Conservation (phyloP, 2,329 filamentous ascomycete genomes). For the Alternaria incomplexa region DNA sequence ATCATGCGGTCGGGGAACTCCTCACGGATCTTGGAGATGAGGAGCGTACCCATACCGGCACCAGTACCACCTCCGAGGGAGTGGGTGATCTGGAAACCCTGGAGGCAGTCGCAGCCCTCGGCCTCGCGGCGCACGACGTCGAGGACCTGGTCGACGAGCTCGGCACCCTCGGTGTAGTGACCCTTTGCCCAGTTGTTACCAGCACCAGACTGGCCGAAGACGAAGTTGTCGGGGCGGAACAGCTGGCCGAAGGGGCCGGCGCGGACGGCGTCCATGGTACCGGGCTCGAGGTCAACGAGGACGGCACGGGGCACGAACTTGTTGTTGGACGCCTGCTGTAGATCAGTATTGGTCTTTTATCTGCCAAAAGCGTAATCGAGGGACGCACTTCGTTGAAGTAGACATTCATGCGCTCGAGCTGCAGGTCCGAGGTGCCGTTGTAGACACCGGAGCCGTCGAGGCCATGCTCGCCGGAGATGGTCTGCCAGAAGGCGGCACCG, state of each 20-base stretch:
- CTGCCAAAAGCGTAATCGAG: slow-evolving; percentile 18
- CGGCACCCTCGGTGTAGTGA: slow-evolving; percentile 99
- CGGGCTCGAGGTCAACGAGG: slow-evolving; percentile 98
- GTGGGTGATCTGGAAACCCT: slow-evolving; percentile 99
- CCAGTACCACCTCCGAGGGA: slow-evolving; percentile 99
- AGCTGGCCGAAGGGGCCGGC: slow-evolving; percentile 98
- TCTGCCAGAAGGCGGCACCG: slow-evolving; percentile 97
- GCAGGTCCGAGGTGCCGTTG: slow-evolving; percentile 97
- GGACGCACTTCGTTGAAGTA: slow-evolving; percentile 89
- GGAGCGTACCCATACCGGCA: slow-evolving; percentile 99
- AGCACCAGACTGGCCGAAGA: slow-evolving; percentile 98
- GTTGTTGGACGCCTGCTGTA: slow-evolving; percentile 82
- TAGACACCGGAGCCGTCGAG: slow-evolving; percentile 98
- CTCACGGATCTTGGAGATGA: slow-evolving; percentile 99
- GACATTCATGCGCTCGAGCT: slow-evolving; percentile 99
- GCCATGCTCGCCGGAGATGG: slow-evolving; percentile 76
- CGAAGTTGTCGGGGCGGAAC: slow-evolving; percentile 99
- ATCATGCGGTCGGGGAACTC: slow-evolving; percentile 99
- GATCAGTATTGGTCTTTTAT: slow-evolving; percentile 29
- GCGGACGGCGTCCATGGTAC: slow-evolving; percentile 99
- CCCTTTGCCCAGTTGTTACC: slow-evolving; percentile 99
- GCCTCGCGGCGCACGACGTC: slow-evolving; percentile 99
- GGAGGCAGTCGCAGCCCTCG: slow-evolving; percentile 98
- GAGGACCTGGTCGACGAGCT: slow-evolving; percentile 97
- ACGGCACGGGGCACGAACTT: slow-evolving; percentile 99